These are phyloP conservation scores for Chondrus crispus DNA, from an alignment of 23 red algal genomes.

Conservation along the genomic window DNA sequence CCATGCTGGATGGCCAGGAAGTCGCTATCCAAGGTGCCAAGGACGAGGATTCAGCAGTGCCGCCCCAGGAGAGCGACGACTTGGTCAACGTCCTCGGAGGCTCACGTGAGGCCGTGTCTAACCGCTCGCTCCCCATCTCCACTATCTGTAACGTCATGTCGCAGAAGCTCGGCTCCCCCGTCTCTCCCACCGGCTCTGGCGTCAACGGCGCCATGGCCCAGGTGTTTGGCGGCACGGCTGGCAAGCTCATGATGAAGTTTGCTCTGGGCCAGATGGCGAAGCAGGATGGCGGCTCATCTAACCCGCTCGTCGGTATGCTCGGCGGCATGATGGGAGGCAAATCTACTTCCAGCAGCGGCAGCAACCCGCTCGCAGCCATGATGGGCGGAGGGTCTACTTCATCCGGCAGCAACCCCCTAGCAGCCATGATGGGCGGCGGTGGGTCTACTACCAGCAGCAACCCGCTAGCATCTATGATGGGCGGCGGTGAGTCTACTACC, in stretches of 20 bases:
- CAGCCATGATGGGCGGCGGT: too few relatives aligned
- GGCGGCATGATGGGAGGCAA: conserved; percentile 38
- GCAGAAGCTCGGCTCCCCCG: conserved; percentile 41
- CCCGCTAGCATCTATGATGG: background rate
- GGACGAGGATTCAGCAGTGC: conserved; percentile 20
- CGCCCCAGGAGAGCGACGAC: conserved; percentile 19
- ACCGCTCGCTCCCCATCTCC: conserved; percentile 52
- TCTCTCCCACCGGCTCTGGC: conserved; percentile 41
- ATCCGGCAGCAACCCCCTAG: too few relatives aligned
- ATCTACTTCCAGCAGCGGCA: background rate
- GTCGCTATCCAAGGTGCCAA: conserved; percentile 73
- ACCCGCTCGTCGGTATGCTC: conserved; percentile 30
- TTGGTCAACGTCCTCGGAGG: conserved; percentile 43
- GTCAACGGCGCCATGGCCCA: conserved; percentile 62
- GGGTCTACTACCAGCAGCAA: too few relatives aligned
- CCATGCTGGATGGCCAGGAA: conserved; percentile 74
- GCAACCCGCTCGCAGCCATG: background rate
- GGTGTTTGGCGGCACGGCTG: conserved; percentile 67
- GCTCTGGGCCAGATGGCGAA: conserved; percentile 36
- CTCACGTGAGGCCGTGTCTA: conserved; percentile 1
- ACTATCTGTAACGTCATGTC: conserved; percentile 51
- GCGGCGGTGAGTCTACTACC: too few relatives aligned
- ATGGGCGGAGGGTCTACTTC: too few relatives aligned
- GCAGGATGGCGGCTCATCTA: conserved; percentile 1
- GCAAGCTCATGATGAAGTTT: conserved; percentile 71